Conservation (phyloP, 495 filamentous ascomycete genomes). For the Collariella sp. region DNA sequence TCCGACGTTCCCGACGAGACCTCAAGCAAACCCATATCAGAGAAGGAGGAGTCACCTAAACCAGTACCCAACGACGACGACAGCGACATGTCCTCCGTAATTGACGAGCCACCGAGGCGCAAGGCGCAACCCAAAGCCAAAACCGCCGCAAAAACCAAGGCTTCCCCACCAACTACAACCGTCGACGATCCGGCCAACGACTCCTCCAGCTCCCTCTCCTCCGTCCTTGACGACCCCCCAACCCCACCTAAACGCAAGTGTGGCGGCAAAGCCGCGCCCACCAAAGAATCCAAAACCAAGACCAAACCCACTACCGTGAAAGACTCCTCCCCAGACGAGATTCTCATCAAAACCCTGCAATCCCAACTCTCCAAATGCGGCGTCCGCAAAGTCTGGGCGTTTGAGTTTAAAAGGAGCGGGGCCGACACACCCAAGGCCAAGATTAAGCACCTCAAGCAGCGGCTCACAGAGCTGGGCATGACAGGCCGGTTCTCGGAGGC, state of each 20-base stretch:
- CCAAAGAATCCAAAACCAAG: not conserved
- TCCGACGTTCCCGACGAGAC: slow-evolving; percentile 17
- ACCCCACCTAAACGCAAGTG: slow-evolving; percentile 23
- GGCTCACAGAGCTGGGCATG: slow-evolving; percentile 80
- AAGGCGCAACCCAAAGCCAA: slow-evolving; percentile 21
- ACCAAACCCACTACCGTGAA: slow-evolving; percentile 9
- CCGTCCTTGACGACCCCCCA: slow-evolving; percentile 43
- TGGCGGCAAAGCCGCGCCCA: slow-evolving; percentile 14
- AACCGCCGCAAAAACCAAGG: not conserved
- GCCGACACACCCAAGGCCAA: slow-evolving; percentile 56
- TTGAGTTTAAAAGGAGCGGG: slow-evolving; percentile 71
- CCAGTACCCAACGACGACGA: slow-evolving; percentile 47
- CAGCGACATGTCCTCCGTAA: slow-evolving; percentile 70
- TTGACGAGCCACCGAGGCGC: slow-evolving; percentile 50
- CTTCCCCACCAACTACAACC: slow-evolving; percentile 8
- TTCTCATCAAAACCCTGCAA: slow-evolving; percentile 86
- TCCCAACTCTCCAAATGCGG: slow-evolving; percentile 84
- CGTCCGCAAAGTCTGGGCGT: slow-evolving; percentile 83
- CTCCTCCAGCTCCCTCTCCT: slow-evolving; percentile 68
- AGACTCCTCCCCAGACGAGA: slow-evolving; percentile 52
- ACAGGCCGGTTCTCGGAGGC: slow-evolving; percentile 73
- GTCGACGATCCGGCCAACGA: slow-evolving; percentile 43
- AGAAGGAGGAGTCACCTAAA: slow-evolving; percentile 21
- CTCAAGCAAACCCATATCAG: slow-evolving; percentile 29
- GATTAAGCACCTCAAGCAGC: slow-evolving; percentile 66